A percentile compares a stretch with the other conserved stretches of the same genome.
phyloP scores from a whole-genome alignment of 2,329 filamentous ascomycete species.

The Pseudocercospora cruenta region DNA sequence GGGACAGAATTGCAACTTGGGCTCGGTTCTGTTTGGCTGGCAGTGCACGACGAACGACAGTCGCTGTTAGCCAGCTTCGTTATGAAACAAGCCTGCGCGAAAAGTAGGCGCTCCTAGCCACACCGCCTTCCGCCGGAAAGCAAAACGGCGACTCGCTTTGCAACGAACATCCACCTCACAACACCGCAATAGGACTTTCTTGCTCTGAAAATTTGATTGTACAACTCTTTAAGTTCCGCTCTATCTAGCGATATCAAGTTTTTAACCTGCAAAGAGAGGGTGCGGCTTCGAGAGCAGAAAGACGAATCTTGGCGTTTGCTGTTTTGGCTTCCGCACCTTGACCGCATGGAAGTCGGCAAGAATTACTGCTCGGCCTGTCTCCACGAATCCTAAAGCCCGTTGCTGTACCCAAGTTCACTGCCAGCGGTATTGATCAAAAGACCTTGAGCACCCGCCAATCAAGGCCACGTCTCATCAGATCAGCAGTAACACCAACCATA shows the following conservation, averaged over 20 bases:
- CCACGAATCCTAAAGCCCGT: background rate
- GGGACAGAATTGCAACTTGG: background rate
- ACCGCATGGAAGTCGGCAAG: constrained; percentile 1
- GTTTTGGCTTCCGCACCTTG: no score
- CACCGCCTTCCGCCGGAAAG: no score
- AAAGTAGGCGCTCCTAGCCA: background rate
- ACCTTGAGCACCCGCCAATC: background rate
- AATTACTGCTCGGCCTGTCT: background rate
- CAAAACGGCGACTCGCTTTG: no score
- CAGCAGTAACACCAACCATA: constrained; percentile 5
- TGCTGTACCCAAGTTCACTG: background rate
- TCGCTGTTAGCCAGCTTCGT: background rate
- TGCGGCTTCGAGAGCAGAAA: no score
- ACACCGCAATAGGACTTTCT: no score
- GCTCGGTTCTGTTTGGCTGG: background rate
- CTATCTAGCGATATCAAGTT: no score
- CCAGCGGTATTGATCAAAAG: background rate
- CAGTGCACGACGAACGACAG: background rate
- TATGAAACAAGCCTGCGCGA: background rate
- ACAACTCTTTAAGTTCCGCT: no score
- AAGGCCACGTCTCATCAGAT: background rate
- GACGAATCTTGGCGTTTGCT: no score
- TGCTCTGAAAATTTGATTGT: no score
- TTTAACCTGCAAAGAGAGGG: no score
- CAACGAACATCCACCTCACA: no score